These are phyloP conservation scores for Calophaca sinica DNA, from an alignment of 306 rosid species.

Conservation along the genomic window DNA sequence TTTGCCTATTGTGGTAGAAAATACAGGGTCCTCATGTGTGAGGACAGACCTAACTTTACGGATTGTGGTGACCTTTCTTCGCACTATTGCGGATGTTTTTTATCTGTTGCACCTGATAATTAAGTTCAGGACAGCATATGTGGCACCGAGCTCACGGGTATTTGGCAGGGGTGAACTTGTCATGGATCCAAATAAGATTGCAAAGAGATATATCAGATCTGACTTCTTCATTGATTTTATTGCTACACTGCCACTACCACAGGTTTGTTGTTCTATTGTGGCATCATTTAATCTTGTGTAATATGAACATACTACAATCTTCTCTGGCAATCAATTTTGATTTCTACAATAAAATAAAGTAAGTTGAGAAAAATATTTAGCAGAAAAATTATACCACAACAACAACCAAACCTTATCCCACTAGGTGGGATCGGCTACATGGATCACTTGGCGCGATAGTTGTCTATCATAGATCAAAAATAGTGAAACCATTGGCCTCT, in stretches of 20 bases:
- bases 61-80: slow-evolving; percentile 81
- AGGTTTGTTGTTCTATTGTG: slow-evolving; percentile 58
- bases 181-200: slow-evolving; percentile 93
- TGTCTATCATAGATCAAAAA: no score
- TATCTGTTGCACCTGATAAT: slow-evolving; percentile 85
- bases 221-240: slow-evolving; percentile 94
- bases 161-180: slow-evolving; percentile 99
- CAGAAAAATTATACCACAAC: background rate
- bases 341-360: slow-evolving; percentile 19
- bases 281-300: background rate
- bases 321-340: slow-evolving; percentile 13
- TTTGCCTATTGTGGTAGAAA: slow-evolving; percentile 70
- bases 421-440: no score
- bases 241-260: slow-evolving; percentile 95
- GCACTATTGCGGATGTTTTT: slow-evolving; percentile 85
- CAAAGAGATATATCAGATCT: slow-evolving; percentile 76
- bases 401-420: no score
- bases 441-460: no score
- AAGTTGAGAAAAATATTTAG: slow-evolving; percentile 16
- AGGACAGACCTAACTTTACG: slow-evolving; percentile 75
- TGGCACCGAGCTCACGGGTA: slow-evolving; percentile 92
- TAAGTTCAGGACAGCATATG: slow-evolving; percentile 93
- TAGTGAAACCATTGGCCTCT: no score
- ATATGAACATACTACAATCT: slow-evolving; percentile 24
- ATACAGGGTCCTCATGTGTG: slow-evolving; percentile 58